Evolutionary conservation across 345 rosid genomes (phyloP).

Genomic region (Pugionium dolabratum): DNA sequence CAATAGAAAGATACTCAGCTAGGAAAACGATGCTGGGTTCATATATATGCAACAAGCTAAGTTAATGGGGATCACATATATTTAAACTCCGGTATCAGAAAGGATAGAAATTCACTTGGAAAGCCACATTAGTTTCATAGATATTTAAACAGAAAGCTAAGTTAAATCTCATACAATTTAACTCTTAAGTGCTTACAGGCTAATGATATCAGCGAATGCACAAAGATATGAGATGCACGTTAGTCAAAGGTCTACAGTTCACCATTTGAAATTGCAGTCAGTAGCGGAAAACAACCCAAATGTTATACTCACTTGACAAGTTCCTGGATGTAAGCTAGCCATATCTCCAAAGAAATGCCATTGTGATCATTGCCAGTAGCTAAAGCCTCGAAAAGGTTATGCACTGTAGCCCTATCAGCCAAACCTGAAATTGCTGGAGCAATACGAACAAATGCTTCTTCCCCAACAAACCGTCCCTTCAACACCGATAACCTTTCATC

Average conservation of each 20-base stretch:
- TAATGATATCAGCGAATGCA: slow-evolving; percentile 15
- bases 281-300: slow-evolving; percentile 19
- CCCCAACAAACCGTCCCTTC: slow-evolving; percentile 71
- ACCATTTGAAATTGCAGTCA: background rate
- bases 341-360: slow-evolving; percentile 74
- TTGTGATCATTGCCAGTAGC: slow-evolving; percentile 48
- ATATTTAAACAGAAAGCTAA: background rate
- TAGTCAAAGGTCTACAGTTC: slow-evolving; percentile 18
- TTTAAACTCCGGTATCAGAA: background rate
- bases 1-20: slow-evolving; percentile 46
- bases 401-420: slow-evolving; percentile 84
- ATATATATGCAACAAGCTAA: slow-evolving; percentile 22
- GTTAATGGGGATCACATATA: background rate
- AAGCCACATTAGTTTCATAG: background rate
- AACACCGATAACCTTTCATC: slow-evolving; percentile 38
- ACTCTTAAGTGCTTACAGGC: slow-evolving; percentile 7
- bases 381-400: slow-evolving; percentile 85
- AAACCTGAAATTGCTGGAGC: slow-evolving; percentile 88
- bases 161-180: slow-evolving; percentile 8
- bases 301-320: slow-evolving; percentile 77
- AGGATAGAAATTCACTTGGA: slow-evolving; percentile 1
- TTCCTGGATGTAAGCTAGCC: slow-evolving; percentile 80
- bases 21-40: slow-evolving; percentile 5
- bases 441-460: slow-evolving; percentile 86
- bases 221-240: background rate